Conservation (phyloP, 768 basidiomycete species). For the Collybia mongolica region DNA sequence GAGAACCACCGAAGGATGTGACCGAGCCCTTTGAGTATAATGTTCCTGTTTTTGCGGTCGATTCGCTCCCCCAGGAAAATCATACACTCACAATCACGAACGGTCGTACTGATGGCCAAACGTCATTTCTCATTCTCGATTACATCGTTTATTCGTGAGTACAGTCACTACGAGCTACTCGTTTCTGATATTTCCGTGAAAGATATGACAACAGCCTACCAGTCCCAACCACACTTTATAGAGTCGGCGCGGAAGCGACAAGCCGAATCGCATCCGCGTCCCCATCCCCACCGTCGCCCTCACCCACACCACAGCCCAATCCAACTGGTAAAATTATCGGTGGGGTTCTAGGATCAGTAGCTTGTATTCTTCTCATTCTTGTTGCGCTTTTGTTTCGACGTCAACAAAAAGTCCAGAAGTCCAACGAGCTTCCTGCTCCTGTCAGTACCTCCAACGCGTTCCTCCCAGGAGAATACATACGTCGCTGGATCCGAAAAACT, state of each 20-base stretch:
- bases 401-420: constrained; percentile 13
- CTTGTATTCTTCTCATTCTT: constrained; percentile 19
- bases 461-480: too few species aligned
- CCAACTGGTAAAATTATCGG: constrained; percentile 24
- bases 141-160: constrained; percentile 39
- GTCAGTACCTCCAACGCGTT: not conserved
- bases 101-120: constrained; percentile 23
- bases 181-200: not conserved
- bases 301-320: too few species aligned
- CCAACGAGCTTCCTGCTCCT: not conserved
- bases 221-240: not conserved
- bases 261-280: too few species aligned
- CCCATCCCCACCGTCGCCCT: too few species aligned
- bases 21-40: constrained; percentile 26
- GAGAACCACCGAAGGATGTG: constrained; percentile 13
- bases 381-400: constrained; percentile 20
- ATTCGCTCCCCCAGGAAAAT: constrained; percentile 20
- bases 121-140: constrained; percentile 34
- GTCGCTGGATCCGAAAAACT: too few species aligned
- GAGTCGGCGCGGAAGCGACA: not conserved
- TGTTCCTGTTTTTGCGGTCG: constrained; percentile 30
- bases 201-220: constrained; percentile 12
- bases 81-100: constrained; percentile 34
- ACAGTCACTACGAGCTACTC: not conserved
- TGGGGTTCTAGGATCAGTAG: constrained; percentile 24